Evolutionary conservation across 768 basidiomycete genomes (phyloP).

Genomic region (Boletus rubroflammeus): DNA sequence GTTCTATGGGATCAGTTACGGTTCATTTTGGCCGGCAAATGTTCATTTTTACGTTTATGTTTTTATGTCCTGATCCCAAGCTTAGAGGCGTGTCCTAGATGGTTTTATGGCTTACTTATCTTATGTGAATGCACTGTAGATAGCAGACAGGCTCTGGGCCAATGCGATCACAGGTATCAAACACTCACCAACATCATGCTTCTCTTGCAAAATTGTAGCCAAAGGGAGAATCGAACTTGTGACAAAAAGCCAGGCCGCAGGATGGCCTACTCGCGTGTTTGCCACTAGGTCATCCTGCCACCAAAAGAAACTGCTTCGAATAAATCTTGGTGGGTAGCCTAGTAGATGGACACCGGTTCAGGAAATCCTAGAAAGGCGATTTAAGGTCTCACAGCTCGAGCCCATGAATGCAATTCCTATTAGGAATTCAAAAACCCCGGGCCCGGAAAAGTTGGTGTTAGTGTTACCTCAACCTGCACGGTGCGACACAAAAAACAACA

Average conservation of each 20-base stretch:
- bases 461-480: not conserved
- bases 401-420: not conserved
- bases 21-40: too few relatives aligned
- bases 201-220: not conserved
- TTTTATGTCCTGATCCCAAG: too few relatives aligned
- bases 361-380: not conserved
- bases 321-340: not conserved
- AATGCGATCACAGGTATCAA: not conserved
- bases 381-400: too few relatives aligned
- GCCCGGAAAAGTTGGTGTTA: too few relatives aligned
- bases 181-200: not conserved
- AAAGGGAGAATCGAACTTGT: not conserved
- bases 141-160: not conserved
- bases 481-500: not conserved
- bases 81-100: not conserved
- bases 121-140: too few relatives aligned
- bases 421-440: not conserved
- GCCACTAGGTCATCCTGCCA: slow-evolving; percentile 7
- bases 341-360: too few relatives aligned
- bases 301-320: not conserved
- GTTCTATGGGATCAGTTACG: too few relatives aligned
- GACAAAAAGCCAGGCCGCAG: not conserved
- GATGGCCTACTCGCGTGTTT: not conserved
- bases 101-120: not conserved
- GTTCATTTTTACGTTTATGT: too few relatives aligned